Evolutionary conservation across 177 flowering plant species (phyloP), one percentile per base, ranked within the genome.

Genomic region (Vitis hybrid): DNA sequence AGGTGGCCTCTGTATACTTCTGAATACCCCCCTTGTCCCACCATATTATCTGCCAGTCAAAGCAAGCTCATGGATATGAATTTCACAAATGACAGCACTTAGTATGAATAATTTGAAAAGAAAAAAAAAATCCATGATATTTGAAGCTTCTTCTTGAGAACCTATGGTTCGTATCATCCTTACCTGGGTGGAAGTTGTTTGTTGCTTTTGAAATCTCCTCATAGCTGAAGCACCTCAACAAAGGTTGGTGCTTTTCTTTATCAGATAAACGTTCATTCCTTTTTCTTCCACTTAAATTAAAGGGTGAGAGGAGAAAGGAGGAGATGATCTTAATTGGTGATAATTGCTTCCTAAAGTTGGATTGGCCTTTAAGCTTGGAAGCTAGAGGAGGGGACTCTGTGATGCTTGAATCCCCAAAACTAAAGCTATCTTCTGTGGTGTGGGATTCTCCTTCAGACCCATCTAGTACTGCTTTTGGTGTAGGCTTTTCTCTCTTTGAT

Each of bases 1-100:
- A 92, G 83, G 59, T 82, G 76, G 8, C 98, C 98, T 80, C 71
- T 88, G 46, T 87, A 94, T 21, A 94, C 98, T 71, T 89, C 94
- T 21, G 96, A 84, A 67, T 79, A 87, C 15, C 97, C 98, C 21
- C 97, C 98, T 75, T 71, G 71, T 1, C 97, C 98, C 2, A 89
- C 87, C 65, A 92, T 69, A 51, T 89, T 87, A 41, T 85, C 97
- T 92, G 93, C 27, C 21, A 73, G 9, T 50, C 59, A 56, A 41
- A 71, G 21, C 62, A 71, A 61, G 3, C 18, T 35, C 46, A 35
- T 7, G 46, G 46, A 35, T 35, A 35, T 35, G 46, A 35, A 35
- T 35, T 5, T 35, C 46, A 35, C 8, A 35, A 35, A 35, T 32
- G 46, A 35, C 46, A 35, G 46, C 46, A 35, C 46, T 35, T 35